phyloP scores from a whole-genome alignment of 495 filamentous ascomycete genomes.

The Neurospora sp. region DNA sequence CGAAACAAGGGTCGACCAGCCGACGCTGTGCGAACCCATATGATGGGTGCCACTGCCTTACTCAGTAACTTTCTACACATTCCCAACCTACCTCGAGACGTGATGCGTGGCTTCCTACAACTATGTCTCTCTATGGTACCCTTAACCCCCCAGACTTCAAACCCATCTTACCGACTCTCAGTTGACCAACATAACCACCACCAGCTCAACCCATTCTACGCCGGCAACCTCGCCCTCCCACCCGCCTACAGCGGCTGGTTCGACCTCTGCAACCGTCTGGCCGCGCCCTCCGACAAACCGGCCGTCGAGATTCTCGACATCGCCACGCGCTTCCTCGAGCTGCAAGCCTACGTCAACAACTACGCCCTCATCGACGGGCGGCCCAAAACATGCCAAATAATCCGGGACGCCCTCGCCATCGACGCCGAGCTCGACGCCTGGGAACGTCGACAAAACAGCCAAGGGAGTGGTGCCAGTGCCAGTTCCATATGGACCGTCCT shows the following conservation, averaged over 20 bases:
- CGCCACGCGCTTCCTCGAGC: constrained; percentile 23
- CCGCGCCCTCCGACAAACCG: constrained; percentile 14
- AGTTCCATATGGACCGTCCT: constrained; percentile 17
- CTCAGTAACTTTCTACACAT: constrained; percentile 25
- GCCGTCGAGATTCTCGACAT: constrained; percentile 24
- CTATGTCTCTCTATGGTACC: constrained; percentile 36
- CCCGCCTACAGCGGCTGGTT: constrained; percentile 28
- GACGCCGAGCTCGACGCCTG: constrained; percentile 26
- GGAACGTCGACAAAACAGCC: constrained; percentile 14
- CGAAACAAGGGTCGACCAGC: constrained; percentile 12
- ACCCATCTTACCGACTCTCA: constrained; percentile 6
- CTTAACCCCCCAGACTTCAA: constrained; percentile 12
- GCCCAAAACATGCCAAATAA: constrained; percentile 17
- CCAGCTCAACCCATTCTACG: constrained; percentile 28
- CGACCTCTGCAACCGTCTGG: constrained; percentile 16
- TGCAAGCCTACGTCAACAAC: constrained; percentile 19
- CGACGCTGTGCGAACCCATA: constrained; percentile 31
- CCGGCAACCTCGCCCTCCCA: constrained; percentile 22
- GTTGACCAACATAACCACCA: background rate
- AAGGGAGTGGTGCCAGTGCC: constrained; percentile 5
- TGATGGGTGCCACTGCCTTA: constrained; percentile 36
- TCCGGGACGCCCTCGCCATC: constrained; percentile 22
- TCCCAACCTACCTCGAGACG: constrained; percentile 14
- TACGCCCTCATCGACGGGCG: constrained; percentile 23
- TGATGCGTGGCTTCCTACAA: constrained; percentile 28